These are phyloP conservation scores for Aspergillus coremiiformis DNA, from an alignment of 495 filamentous ascomycete species.

Conservation along the genomic window DNA sequence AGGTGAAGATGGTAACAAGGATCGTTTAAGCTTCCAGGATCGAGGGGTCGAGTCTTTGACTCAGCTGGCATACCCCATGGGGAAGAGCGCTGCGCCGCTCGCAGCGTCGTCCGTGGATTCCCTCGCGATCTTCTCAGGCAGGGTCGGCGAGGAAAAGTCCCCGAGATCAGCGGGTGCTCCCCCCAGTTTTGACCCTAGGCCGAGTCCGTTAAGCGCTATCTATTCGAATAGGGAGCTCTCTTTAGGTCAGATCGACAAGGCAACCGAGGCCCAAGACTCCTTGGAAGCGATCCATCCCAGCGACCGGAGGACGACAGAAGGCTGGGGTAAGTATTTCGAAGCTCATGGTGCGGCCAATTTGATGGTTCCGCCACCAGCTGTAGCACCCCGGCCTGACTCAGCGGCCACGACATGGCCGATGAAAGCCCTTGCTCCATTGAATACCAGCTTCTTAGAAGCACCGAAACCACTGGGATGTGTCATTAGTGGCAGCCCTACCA, in stretches of 20 bases:
- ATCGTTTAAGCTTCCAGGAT: conserved; percentile 58
- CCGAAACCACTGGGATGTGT: conserved; percentile 47
- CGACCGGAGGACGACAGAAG: conserved; percentile 47
- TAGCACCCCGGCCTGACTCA: conserved; percentile 6
- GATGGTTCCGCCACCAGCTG: conserved; percentile 14
- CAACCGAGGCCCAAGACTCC: conserved; percentile 13
- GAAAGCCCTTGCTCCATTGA: conserved; percentile 26
- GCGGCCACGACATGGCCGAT: conserved; percentile 39
- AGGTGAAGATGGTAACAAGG: conserved; percentile 49
- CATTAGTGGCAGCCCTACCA: conserved; percentile 58
- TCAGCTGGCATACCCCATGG: conserved; percentile 39
- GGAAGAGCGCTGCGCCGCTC: conserved; percentile 31
- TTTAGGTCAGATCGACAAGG: conserved; percentile 16
- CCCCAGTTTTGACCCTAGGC: conserved; percentile 20
- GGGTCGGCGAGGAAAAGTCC: conserved; percentile 31
- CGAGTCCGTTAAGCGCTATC: conserved; percentile 30
- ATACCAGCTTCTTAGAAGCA: conserved; percentile 33
- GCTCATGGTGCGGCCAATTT: conserved; percentile 43
- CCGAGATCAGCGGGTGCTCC: conserved; percentile 21
- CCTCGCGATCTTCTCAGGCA: conserved; percentile 39
- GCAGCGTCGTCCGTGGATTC: conserved; percentile 42
- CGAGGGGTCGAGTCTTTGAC: conserved; percentile 48
- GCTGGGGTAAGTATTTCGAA: conserved; percentile 56
- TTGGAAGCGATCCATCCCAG: conserved; percentile 21
- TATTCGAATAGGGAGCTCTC: conserved; percentile 25